Base-by-base conservation (phyloP, 2,329 filamentous ascomycete genomes). In the Fusarium nurragi region DNA sequence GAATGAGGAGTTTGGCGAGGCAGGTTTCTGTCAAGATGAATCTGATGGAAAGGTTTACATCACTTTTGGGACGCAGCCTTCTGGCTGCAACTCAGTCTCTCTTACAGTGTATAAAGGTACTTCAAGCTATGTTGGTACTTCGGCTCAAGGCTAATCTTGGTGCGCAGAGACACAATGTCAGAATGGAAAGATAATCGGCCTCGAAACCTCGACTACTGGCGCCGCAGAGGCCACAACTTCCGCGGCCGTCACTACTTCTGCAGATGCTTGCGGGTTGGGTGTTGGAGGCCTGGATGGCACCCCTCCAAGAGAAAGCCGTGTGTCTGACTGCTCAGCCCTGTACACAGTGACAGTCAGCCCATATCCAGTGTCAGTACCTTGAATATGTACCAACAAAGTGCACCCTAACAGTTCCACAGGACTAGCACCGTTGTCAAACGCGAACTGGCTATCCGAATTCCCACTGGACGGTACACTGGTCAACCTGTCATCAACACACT, bases 301-400 rank as follows among this genome's bases (percentile, higher is more conserved):
- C 1, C 47, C 55, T 32, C 43, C 47, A 1, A n/a, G 39, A 2
- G 28, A n/a, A n/a, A 56, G 43, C 9, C 47, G 60, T n/a, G 21
- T 64, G 0, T 19, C 43, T 12, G 55, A 65, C 44, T 65, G 60
- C 6, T 39, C 45, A 19, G 25, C 22, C 3, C 11, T 60, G 8
- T 26, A 61, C 21, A 49, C 25, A 1, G 39, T 61, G 5, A 61
- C 51, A 8, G 51, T 65, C 23, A 65, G 51, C 51, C 62, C 51
- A 9, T 46, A 49, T 9, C 36, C 51, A 1, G 36, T 56, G 55
- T 61, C 41, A 47, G 30, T 19, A 5, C 12, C 13, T 12, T 7
- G 1, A 2, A n/a, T 3, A 5, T 3, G 2, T 11, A 2, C 14
- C 7, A 1, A 5, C 4, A 1, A 1, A 23, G 10, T 14, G 9